phyloP scores from a whole-genome alignment of 768 basidiomycete genomes.

The Nidula microcarpa region DNA sequence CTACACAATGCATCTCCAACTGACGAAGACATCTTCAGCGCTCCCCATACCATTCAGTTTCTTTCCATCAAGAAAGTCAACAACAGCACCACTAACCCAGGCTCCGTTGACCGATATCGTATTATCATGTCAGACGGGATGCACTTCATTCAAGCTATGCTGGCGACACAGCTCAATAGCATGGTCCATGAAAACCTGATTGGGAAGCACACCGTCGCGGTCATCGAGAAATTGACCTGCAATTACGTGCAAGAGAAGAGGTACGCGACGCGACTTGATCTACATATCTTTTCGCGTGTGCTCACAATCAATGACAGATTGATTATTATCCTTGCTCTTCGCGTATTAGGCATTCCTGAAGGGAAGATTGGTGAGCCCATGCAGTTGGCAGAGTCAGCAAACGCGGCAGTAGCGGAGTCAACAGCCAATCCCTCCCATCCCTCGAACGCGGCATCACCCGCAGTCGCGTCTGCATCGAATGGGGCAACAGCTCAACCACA shows the following conservation, averaged over 20 bases:
- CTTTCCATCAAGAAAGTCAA: conserved; percentile 81
- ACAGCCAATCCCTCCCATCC: conserved; percentile 11
- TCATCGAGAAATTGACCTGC: conserved; percentile 73
- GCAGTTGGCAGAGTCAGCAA: conserved; percentile 23
- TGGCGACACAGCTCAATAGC: conserved; percentile 85
- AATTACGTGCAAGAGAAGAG: conserved; percentile 83
- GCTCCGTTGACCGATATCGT: conserved; percentile 56
- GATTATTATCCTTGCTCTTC: conserved; percentile 73
- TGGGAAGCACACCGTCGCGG: conserved; percentile 62
- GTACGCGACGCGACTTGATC: conserved; percentile 38
- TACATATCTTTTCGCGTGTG: conserved; percentile 2
- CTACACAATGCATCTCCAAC: conserved; percentile 43
- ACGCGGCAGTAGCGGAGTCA: conserved; percentile 18
- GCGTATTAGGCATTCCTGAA: conserved; percentile 44
- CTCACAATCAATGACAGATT: conserved; percentile 42
- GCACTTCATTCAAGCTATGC: conserved; percentile 88
- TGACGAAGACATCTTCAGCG: conserved; percentile 39
- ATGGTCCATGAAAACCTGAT: conserved; percentile 65
- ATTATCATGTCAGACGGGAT: conserved; percentile 90
- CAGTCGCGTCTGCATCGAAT: conserved; percentile 9
- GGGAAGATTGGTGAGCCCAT: conserved; percentile 75
- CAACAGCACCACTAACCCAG: conserved; percentile 21
- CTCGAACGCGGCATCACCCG: conserved; percentile 14
- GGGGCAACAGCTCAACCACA: conserved; percentile 12
- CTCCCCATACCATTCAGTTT: conserved; percentile 64